Evolutionary conservation across 352 stramenopile species (phyloP).

Genomic region (Globisporangium cederbergense): DNA sequence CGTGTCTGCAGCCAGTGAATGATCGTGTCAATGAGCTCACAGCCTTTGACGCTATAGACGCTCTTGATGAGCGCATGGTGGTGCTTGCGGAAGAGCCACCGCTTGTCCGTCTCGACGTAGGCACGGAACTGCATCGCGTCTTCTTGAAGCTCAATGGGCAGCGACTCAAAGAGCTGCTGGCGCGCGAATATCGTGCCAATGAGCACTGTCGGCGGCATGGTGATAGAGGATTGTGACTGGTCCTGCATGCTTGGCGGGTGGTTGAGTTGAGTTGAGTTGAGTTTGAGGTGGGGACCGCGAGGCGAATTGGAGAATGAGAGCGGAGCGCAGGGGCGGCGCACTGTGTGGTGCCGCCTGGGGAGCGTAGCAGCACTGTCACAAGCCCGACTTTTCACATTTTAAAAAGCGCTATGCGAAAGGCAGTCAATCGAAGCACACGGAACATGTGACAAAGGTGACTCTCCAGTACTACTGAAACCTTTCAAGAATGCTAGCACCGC

Average conservation of each 20-base stretch:
- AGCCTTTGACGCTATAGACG: constrained; percentile 3
- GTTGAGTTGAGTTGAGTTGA: background rate
- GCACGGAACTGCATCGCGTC: background rate
- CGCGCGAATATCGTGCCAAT: constrained; percentile 5
- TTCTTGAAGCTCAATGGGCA: constrained; percentile 2
- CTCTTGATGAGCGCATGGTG: background rate
- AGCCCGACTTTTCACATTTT: too few relatives aligned
- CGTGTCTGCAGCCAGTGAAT: background rate
- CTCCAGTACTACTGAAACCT: too few relatives aligned
- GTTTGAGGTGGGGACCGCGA: too few relatives aligned
- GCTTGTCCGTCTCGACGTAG: constrained; percentile 3
- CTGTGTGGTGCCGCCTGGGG: too few relatives aligned
- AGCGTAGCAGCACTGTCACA: too few relatives aligned
- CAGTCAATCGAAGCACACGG: too few relatives aligned
- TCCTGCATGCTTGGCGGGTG: background rate
- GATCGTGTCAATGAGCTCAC: background rate
- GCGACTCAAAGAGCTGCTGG: background rate
- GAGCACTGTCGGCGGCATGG: background rate
- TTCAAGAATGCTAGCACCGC: too few relatives aligned
- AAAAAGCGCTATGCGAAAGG: too few relatives aligned
- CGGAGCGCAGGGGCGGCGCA: too few relatives aligned
- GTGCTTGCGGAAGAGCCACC: background rate
- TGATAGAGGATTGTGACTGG: background rate
- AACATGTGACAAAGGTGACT: too few relatives aligned
- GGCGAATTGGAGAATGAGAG: too few relatives aligned